A percentile compares a stretch with the other conserved stretches of the same genome.
phyloP scores from a whole-genome alignment of 805 yeast species.

The Candida pseudofarinosa region DNA sequence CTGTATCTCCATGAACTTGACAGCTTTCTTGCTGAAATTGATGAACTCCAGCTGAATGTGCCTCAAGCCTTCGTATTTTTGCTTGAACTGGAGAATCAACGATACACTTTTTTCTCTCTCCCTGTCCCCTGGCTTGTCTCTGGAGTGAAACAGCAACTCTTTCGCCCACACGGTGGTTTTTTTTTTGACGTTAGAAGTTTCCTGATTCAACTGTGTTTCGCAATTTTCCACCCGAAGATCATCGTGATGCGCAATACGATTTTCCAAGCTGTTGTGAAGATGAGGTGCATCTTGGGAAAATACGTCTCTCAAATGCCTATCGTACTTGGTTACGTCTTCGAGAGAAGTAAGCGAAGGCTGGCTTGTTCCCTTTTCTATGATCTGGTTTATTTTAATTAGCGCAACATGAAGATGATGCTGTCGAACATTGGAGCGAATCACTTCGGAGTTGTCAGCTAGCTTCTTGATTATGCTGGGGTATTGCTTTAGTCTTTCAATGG shows the following conservation, averaged over 20 bases:
- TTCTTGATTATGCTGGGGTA: constrained; percentile 22
- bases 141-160: not conserved
- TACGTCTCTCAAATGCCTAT: constrained; percentile 3
- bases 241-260: not conserved
- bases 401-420: constrained; percentile 13
- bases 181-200: not conserved
- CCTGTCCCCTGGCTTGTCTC: not conserved
- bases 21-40: not conserved
- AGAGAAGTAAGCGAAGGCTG: constrained; percentile 10
- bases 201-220: not conserved
- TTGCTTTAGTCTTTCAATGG: constrained; percentile 41
- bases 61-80: constrained; percentile 4
- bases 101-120: not conserved
- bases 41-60: constrained; percentile 2
- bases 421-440: constrained; percentile 4
- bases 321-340: constrained; percentile 11
- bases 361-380: constrained; percentile 12
- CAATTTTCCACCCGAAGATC: constrained; percentile 8
- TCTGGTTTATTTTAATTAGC: constrained; percentile 16
- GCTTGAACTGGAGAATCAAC: constrained; percentile 2
- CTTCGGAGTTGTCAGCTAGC: constrained; percentile 11
- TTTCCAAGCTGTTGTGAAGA: not conserved
- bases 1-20: constrained; percentile 4
- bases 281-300: not conserved
- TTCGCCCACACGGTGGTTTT: not conserved